A percentile compares a stretch with the other conserved stretches of the same genome.
Evolutionary conservation across 345 rosid species (phyloP).

Genomic region (Limnanthes douglasii): DNA sequence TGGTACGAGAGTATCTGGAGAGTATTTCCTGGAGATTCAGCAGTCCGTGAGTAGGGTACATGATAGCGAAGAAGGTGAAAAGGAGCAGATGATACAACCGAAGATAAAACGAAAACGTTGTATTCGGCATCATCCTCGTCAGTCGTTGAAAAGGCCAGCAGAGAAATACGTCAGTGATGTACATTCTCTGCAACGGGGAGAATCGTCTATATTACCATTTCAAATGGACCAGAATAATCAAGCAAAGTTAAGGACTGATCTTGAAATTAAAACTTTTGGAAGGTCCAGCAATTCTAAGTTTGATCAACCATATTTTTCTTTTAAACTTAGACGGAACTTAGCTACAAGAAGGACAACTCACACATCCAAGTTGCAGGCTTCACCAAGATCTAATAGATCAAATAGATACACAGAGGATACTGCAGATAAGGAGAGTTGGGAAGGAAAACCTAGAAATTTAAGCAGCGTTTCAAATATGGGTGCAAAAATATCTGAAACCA

Average conservation of each 20-base stretch:
- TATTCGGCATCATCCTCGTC: slow-evolving; percentile 81
- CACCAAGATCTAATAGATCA: slow-evolving; percentile 60
- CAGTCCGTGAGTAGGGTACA: slow-evolving; percentile 94
- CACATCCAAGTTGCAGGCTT: slow-evolving; percentile 49
- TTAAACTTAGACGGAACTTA: slow-evolving; percentile 42
- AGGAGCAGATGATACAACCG: slow-evolving; percentile 96
- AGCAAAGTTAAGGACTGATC: slow-evolving; percentile 37
- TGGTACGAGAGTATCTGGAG: slow-evolving; percentile 85
- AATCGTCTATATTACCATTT: slow-evolving; percentile 29
- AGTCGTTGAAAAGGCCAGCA: slow-evolving; percentile 45
- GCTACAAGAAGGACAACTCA: slow-evolving; percentile 52
- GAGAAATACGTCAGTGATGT: slow-evolving; percentile 37
- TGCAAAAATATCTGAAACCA: slow-evolving; percentile 52
- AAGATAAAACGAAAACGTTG: slow-evolving; percentile 92
- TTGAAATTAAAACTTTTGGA: no score
- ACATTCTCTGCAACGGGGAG: slow-evolving; percentile 35
- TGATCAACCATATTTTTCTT: slow-evolving; percentile 55
- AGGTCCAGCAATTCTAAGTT: slow-evolving; percentile 33
- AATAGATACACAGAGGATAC: slow-evolving; percentile 45
- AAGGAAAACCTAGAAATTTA: slow-evolving; percentile 29
- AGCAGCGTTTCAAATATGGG: slow-evolving; percentile 37
- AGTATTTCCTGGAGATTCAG: slow-evolving; percentile 79
- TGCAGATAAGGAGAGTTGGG: slow-evolving; percentile 63
- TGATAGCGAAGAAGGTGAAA: slow-evolving; percentile 92
- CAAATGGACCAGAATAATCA: slow-evolving; percentile 52